These are phyloP conservation scores for Selenicereus undatus DNA, from an alignment of 148 eudicot genomes.

Conservation along the genomic window DNA sequence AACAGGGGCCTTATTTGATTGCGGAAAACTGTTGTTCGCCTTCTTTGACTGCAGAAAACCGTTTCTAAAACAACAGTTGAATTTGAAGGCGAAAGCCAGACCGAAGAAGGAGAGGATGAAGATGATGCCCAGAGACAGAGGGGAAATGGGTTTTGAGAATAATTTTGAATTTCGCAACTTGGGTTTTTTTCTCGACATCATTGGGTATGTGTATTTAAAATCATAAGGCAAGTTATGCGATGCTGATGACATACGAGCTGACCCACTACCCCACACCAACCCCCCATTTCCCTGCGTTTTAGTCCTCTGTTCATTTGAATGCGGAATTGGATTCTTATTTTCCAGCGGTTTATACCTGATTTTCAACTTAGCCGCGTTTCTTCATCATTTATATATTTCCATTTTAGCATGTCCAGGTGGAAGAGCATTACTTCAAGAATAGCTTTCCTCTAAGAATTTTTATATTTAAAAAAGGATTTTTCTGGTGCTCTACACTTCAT, in stretches of 20 bases:
- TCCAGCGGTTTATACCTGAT: neutral
- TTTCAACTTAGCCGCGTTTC: neutral
- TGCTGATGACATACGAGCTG: neutral
- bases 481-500: too few species aligned
- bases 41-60: neutral
- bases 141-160: neutral
- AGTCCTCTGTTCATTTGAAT: conserved; percentile 1
- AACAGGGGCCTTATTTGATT: neutral
- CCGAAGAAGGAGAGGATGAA: neutral
- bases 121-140: neutral
- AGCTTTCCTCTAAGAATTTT: too few species aligned
- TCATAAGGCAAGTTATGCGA: neutral
- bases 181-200: conserved; percentile 8
- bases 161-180: neutral
- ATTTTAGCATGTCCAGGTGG: too few species aligned
- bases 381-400: too few species aligned
- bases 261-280: neutral
- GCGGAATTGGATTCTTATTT: neutral
- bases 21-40: neutral
- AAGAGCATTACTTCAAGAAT: too few species aligned
- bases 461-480: too few species aligned
- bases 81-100: neutral
- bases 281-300: neutral
- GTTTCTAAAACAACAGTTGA: neutral
- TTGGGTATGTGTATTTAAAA: neutral